Conservation (phyloP, 257 asterid genomes). For the Henckelia pumila region DNA sequence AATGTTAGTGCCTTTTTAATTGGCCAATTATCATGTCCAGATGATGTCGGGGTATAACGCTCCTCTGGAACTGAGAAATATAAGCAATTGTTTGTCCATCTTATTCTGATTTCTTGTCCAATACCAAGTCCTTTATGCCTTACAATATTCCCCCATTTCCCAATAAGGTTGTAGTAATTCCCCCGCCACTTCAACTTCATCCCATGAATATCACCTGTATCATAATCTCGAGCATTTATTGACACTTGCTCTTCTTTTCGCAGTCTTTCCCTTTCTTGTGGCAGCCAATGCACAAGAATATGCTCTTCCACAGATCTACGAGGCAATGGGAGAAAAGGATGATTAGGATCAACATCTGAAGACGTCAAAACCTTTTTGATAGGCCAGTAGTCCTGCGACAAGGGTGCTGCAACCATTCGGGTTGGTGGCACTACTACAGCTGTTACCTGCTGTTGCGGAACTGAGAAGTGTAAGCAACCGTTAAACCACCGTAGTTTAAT, state of each 20-base stretch:
- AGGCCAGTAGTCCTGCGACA: conserved; percentile 52
- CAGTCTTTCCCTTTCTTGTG: conserved; percentile 42
- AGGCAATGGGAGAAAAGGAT: conserved; percentile 52
- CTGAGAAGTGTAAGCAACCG: conserved; percentile 50
- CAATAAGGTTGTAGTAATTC: conserved; percentile 42
- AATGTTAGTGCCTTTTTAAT: conserved; percentile 50
- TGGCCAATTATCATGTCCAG: conserved; percentile 53
- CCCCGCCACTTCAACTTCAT: conserved; percentile 57
- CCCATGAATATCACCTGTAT: conserved; percentile 41
- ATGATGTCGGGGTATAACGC: conserved; percentile 29
- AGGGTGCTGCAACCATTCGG: conserved; percentile 36
- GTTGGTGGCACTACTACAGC: conserved; percentile 34
- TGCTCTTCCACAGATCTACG: conserved; percentile 49
- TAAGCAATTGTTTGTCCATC: conserved; percentile 46
- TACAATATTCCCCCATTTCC: conserved; percentile 49
- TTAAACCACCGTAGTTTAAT: conserved; percentile 49
- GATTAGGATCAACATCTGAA: conserved; percentile 50
- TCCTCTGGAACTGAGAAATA: conserved; percentile 45
- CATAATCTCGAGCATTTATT: conserved; percentile 46
- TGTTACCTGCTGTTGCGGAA: conserved; percentile 41
- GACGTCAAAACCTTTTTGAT: conserved; percentile 44
- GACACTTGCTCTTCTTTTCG: conserved; percentile 51
- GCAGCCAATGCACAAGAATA: conserved; percentile 48
- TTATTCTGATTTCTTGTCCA: conserved; percentile 48
- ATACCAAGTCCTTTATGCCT: conserved; percentile 47